Evolutionary conservation across 495 filamentous ascomycete species (phyloP).

Genomic region (Opeltia flavorubescens): DNA sequence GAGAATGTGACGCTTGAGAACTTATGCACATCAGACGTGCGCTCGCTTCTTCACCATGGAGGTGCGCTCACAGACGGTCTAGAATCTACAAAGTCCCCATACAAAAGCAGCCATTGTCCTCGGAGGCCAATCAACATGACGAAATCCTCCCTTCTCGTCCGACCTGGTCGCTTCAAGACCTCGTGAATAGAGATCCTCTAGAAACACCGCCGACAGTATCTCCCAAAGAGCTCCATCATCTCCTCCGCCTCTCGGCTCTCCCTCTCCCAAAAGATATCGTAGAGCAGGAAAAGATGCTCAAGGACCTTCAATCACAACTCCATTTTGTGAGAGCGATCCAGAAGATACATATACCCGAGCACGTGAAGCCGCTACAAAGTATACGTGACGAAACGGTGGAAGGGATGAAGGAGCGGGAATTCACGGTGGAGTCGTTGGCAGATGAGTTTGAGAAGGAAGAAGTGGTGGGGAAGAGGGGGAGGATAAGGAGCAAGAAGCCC

Average conservation of each 20-base stretch:
- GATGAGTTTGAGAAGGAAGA: slow-evolving; percentile 39
- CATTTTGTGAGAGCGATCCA: slow-evolving; percentile 81
- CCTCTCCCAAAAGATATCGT: slow-evolving; percentile 47
- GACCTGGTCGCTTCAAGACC: background rate
- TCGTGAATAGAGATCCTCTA: background rate
- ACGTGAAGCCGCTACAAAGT: slow-evolving; percentile 54
- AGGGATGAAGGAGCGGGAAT: slow-evolving; percentile 37
- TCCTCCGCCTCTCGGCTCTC: slow-evolving; percentile 81
- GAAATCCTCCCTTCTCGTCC: background rate
- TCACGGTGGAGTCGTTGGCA: slow-evolving; percentile 33
- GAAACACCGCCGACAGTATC: slow-evolving; percentile 24
- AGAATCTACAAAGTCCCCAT: background rate
- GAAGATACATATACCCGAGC: slow-evolving; percentile 50
- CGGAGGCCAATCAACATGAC: background rate
- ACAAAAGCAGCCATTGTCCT: background rate
- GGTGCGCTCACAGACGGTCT: background rate
- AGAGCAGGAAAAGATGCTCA: slow-evolving; percentile 50
- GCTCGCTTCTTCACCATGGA: too few species aligned
- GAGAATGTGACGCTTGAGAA: too few species aligned
- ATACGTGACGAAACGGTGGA: slow-evolving; percentile 67
- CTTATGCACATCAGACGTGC: too few species aligned
- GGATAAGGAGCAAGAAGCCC: slow-evolving; percentile 25
- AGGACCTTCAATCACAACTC: slow-evolving; percentile 67
- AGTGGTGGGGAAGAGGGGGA: slow-evolving; percentile 34
- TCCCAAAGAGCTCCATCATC: slow-evolving; percentile 55